phyloP scores from a whole-genome alignment of 805 yeast genomes.

The Metschnikowia koreensis region DNA sequence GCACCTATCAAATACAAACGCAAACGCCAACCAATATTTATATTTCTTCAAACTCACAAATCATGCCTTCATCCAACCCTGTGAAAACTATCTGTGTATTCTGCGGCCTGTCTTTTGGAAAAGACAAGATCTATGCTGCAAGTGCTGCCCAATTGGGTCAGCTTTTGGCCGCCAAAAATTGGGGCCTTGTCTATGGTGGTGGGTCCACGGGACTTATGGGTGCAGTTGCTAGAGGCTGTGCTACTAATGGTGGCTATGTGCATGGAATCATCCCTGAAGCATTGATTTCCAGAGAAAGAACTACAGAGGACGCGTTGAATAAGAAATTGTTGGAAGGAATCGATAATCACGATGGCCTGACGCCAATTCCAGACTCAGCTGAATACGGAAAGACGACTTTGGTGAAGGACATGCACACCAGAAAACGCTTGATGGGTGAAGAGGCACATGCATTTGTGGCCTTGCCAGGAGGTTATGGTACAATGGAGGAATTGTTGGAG shows the following conservation, averaged over 20 bases:
- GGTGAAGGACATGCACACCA: conserved; percentile 85
- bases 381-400: conserved; percentile 76
- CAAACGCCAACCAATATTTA: not conserved
- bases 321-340: conserved; percentile 49
- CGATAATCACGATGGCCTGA: conserved; percentile 62
- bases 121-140: conserved; percentile 44
- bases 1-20: not conserved
- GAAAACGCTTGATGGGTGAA: conserved; percentile 82
- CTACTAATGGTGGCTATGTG: conserved; percentile 60
- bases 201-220: conserved; percentile 89
- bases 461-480: conserved; percentile 90
- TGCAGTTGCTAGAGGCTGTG: conserved; percentile 62
- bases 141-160: conserved; percentile 62
- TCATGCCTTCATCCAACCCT: conserved; percentile 27
- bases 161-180: conserved; percentile 52
- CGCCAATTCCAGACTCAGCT: conserved; percentile 59
- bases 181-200: conserved; percentile 87
- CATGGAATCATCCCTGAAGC: conserved; percentile 89
- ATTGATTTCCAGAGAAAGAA: conserved; percentile 67
- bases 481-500: conserved; percentile 86
- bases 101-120: conserved; percentile 83
- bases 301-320: conserved; percentile 43
- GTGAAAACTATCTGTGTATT: conserved; percentile 69
- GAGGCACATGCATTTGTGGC: conserved; percentile 88
- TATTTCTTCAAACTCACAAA: not conserved